Evolutionary conservation across 2,329 filamentous ascomycete species (phyloP), one percentile per base, ranked within the genome.

Genomic region (Pseudogymnoascus sp.): DNA sequence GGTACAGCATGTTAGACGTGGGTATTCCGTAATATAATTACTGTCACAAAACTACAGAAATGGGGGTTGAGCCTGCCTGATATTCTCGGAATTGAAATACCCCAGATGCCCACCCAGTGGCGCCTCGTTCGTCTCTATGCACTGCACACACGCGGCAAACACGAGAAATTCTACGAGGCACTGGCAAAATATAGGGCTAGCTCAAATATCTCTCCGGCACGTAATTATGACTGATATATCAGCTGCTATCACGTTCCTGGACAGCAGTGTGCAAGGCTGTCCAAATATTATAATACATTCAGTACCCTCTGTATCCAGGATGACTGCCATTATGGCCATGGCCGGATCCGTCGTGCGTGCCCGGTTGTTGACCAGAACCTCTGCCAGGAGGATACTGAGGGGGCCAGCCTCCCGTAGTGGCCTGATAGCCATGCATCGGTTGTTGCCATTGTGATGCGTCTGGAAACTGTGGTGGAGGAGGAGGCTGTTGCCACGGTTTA

Each of bases 301-400:
- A 56, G 24, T 56, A 33, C 29, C 50, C 29, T 56, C 50, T 33
- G 16, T 56, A 56, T 10, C 50, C 50, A 35, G 29, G 29, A 14
- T 35, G 29, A 56, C n/a, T 21, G 29, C 10, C 21, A 56, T 56
- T 56, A 35, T 56, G n/a, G n/a, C 50, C 50, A 35, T 33, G 14
- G 6, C 29, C 29, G 33, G 50, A 14, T 19, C 29, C 50, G 16
- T 26, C 16, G 11, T 56, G 29, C 13, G 50, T 5, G n/a, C 50
- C 29, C 6, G 50, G 29, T 21, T 56, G 50, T 10, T 56, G 50
- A 35, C 50, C 50, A 35, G 50, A 21, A 21, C 33, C 50, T 56
- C 50, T 56, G 29, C 29, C 29, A 56, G 50, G 29, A 56, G 50
- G 50, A 56, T 56, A 56, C 29, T 56, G 50, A 21, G 50, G 50